These are phyloP conservation scores for Leccinum incarnatum DNA, from an alignment of 768 basidiomycete species.

Conservation along the genomic window DNA sequence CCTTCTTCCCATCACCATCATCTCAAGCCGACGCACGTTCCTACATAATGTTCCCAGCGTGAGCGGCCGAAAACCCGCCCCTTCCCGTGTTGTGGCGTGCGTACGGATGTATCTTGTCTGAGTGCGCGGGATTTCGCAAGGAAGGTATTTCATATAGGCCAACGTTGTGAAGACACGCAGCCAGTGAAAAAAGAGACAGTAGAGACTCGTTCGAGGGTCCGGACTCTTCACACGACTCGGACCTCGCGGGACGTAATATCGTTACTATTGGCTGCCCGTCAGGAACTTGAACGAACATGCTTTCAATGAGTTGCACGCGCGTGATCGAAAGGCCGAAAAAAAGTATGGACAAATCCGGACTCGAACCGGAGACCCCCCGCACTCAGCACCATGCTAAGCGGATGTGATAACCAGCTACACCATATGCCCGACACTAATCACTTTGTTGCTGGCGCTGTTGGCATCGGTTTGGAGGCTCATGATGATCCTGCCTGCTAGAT, in stretches of 20 bases:
- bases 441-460: neutral
- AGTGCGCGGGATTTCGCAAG: neutral
- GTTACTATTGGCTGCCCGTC: neutral
- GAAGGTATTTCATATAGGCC: neutral
- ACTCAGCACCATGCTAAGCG: slow-evolving; percentile 35
- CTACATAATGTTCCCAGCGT: neutral
- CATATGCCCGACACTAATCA: slow-evolving; percentile 28
- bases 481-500: neutral
- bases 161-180: neutral
- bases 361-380: slow-evolving; percentile 42
- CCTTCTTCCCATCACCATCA: neutral
- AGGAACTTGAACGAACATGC: neutral
- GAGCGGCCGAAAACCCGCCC: neutral
- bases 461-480: neutral
- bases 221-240: neutral
- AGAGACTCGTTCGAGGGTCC: neutral
- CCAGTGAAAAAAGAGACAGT: neutral
- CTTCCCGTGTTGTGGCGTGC: neutral
- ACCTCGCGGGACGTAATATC: neutral
- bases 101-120: neutral
- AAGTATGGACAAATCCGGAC: slow-evolving; percentile 39
- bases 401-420: slow-evolving; percentile 42
- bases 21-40: neutral
- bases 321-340: slow-evolving; percentile 7
- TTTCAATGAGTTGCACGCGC: neutral